Percentiles rank a stretch among this genome's conserved stretches.
These are phyloP conservation scores for Pleurotus platypus DNA, from an alignment of 768 basidiomycete genomes.

Conservation along the genomic window DNA sequence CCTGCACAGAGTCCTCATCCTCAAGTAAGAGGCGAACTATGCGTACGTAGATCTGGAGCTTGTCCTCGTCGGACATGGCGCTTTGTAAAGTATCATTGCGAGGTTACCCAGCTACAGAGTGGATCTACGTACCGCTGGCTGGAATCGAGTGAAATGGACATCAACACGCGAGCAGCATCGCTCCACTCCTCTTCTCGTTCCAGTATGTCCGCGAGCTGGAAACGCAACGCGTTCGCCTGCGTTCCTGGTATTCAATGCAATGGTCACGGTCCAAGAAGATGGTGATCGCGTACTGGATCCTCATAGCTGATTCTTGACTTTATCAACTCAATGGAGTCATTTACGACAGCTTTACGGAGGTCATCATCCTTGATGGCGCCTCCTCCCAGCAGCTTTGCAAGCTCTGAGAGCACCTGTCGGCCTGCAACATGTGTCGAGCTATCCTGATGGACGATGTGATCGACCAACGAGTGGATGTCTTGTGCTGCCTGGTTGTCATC, in stretches of 20 bases:
- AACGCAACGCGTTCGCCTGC: slow-evolving; percentile 79
- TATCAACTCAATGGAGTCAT: slow-evolving; percentile 66
- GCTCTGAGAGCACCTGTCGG: slow-evolving; percentile 81
- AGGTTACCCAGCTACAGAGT: background rate
- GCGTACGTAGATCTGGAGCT: slow-evolving; percentile 86
- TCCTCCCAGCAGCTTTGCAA: slow-evolving; percentile 66
- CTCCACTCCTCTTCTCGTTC: slow-evolving; percentile 93
- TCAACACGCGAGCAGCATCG: slow-evolving; percentile 87
- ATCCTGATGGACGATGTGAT: slow-evolving; percentile 81
- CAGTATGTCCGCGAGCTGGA: slow-evolving; percentile 87
- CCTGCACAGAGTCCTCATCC: slow-evolving; percentile 94
- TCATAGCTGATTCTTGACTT: slow-evolving; percentile 88
- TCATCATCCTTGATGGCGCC: slow-evolving; percentile 51
- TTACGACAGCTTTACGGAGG: slow-evolving; percentile 66
- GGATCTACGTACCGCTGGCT: slow-evolving; percentile 63
- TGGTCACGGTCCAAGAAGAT: background rate
- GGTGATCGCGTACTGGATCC: slow-evolving; percentile 69
- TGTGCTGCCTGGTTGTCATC: slow-evolving; percentile 39
- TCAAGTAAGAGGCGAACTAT: slow-evolving; percentile 93
- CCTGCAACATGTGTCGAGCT: slow-evolving; percentile 82
- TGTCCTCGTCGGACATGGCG: slow-evolving; percentile 74
- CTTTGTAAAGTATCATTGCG: slow-evolving; percentile 28
- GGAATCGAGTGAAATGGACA: slow-evolving; percentile 89
- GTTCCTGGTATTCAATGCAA: background rate
- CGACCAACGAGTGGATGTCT: slow-evolving; percentile 71